Conservation (phyloP, 2,329 filamentous ascomycete genomes). For the Rugonectria rugulosa region DNA sequence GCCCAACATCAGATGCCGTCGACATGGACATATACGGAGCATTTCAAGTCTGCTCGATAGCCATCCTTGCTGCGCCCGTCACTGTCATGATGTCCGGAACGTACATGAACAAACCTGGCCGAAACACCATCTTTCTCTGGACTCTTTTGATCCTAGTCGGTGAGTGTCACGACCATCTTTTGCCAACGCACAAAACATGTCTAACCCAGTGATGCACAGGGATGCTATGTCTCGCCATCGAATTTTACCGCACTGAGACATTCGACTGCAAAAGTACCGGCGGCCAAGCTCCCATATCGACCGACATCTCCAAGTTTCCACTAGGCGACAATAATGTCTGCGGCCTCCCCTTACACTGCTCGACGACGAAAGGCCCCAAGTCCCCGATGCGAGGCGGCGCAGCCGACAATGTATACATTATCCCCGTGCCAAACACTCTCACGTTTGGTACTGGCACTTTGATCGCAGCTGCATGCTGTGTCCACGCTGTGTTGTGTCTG, state of each 20-base stretch:
- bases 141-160: constrained; percentile 67
- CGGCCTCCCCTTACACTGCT: constrained; percentile 59
- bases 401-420: constrained; percentile 68
- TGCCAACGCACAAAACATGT: no score
- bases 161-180: constrained; percentile 35
- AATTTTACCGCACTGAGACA: constrained; percentile 65
- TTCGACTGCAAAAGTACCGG: constrained; percentile 51
- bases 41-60: constrained; percentile 72
- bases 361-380: constrained; percentile 52
- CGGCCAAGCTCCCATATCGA: constrained; percentile 41
- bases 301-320: constrained; percentile 49
- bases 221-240: constrained; percentile 66
- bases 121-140: constrained; percentile 74
- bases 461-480: constrained; percentile 69
- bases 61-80: constrained; percentile 68
- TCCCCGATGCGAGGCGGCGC: constrained; percentile 64
- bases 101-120: constrained; percentile 69
- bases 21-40: constrained; percentile 75
- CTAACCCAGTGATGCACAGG: constrained; percentile 45
- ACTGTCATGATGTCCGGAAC: constrained; percentile 68
- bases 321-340: constrained; percentile 53
- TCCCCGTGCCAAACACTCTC: constrained; percentile 63
- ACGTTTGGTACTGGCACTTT: constrained; percentile 67
- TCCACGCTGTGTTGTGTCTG: constrained; percentile 68
- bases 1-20: constrained; percentile 60